Conservation (phyloP, 768 basidiomycete species). For the Phlebiopsis gigantea region DNA sequence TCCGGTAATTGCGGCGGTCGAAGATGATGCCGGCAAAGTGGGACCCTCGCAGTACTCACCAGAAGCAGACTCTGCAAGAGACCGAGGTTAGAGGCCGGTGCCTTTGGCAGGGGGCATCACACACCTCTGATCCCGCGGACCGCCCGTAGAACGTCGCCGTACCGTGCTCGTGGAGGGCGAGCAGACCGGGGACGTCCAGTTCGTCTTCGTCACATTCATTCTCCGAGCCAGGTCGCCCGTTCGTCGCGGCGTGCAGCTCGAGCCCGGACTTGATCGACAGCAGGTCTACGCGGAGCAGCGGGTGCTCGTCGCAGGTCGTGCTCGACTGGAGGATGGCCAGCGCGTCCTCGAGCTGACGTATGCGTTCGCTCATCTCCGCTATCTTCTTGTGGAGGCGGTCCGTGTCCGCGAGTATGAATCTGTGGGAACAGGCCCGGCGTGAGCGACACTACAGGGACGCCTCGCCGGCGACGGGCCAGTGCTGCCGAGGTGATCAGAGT, state of each 20-base stretch:
- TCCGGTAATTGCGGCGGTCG: background rate
- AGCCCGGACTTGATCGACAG: conserved; percentile 52
- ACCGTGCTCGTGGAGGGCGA: conserved; percentile 65
- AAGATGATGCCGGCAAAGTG: background rate
- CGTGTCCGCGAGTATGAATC: conserved; percentile 63
- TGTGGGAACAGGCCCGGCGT: conserved; percentile 17
- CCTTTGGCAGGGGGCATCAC: conserved; percentile 19
- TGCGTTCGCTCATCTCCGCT: conserved; percentile 58
- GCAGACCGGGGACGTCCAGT: conserved; percentile 45
- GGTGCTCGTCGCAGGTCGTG: conserved; percentile 52
- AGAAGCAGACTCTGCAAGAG: conserved; percentile 19
- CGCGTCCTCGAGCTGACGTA: conserved; percentile 66
- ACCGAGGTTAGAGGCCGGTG: background rate
- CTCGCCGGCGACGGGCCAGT: background rate
- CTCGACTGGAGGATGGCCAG: conserved; percentile 54
- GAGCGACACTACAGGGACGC: background rate
- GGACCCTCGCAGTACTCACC: conserved; percentile 11
- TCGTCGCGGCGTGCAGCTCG: conserved; percentile 35
- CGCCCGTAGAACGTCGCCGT: conserved; percentile 69
- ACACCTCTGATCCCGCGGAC: conserved; percentile 69
- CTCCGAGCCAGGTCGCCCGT: conserved; percentile 13
- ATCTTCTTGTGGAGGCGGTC: conserved; percentile 63
- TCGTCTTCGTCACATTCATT: conserved; percentile 24
- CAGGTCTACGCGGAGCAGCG: conserved; percentile 47
- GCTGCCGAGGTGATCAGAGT: background rate